Base-by-base conservation (phyloP, 768 basidiomycete genomes). In the Tricholoma saponaceum region DNA sequence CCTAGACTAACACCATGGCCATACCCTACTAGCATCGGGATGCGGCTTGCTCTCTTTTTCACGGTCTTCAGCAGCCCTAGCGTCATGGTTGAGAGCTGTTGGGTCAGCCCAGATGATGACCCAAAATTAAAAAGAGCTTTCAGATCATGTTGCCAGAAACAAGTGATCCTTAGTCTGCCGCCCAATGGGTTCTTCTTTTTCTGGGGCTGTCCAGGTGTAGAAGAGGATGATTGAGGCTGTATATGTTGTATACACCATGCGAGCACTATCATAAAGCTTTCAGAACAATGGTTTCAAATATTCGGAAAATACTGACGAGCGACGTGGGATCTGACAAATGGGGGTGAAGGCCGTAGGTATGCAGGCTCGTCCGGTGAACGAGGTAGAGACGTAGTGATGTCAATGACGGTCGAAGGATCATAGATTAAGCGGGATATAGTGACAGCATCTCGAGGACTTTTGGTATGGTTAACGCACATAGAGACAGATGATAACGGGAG, bases 81-180 rank as follows among this genome's bases (percentile, higher is more conserved):
- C 16, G 87, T 79, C 83, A 96, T 92, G 5, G 89, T 85, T n/a
- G 87, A 87, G 1, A 98, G 79, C 62, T 96, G 92, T 61, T 92
- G 90, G 8, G 83, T 79, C 9, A 93, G 65, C 28, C 83, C 79
- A 14, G 83, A 76, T 1, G 83, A 78, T 0, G 86, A 81, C 6
- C 85, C 86, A 52, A 94, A 80, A 37, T 85, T 90, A 92, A 93
- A 96, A 37, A 92, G 69, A 0, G 92, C 83, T 60, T 90, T 89
- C 26, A 96, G 82, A 74, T 97, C 92, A 69, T 96, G 95, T 67
- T 95, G 92, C 91, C 92, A 96, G 68, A 96, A 95, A 67, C 92
- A 95, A 1, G 91, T 94, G 60, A 95, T 83, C 35, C 92, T 86
- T 25, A 93, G 68, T 59, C 81, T 76, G 43, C 73, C 77, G 54